Evolutionary conservation across 2,329 filamentous ascomycete species (phyloP), one percentile per base, ranked within the genome.

Genomic region (Aspergillus sp.): DNA sequence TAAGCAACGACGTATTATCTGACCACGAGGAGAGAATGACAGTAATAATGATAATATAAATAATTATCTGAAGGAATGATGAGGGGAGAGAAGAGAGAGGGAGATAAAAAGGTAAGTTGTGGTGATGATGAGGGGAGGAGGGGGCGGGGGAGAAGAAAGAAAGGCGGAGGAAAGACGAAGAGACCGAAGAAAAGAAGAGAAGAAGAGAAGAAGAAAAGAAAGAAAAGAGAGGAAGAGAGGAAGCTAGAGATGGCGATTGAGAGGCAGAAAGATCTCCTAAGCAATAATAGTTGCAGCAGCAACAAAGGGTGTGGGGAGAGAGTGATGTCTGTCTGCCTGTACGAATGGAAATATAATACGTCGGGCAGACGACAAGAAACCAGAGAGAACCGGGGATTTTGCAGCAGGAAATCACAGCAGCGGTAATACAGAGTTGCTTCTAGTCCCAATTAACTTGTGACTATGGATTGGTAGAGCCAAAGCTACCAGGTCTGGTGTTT

Each of bases 61-160:
- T 55, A 52, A 45, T 52, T 51, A 19, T 55, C 54, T 54, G 63
- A 73, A 69, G 69, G 70, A 75, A 70, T 61, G 59, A 64, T 68
- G 64, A 49, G 47, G 59, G 62, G 54, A 57, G 57, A 59, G 60
- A 50, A 56, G 54, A 57, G 50, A 51, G 43, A 19, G 19, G 19
- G 19, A 19, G 19, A 19, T 19, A 19, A 19, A 19, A 19, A 19
- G 19, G 19, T 19, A 19, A 19, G 19, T 19, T 19, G 19, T 19
- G 19, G 19, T 19, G 19, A 19, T 19, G 19, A 19, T 49, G 54
- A 49, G 45, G 44, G 47, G 39, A 47, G 45, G 44, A 46, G 44
- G 43, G 46, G 48, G 48, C 41, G 46, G 45, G 45, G 52, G 43
- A 39, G 30, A 44, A 44, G 40, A 48, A 44, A 51, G 46, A 39